Percentiles rank a stretch among this genome's conserved stretches.
Conservation (phyloP, 1,139 yeast genomes). For the Yamadazyma buinensis region DNA sequence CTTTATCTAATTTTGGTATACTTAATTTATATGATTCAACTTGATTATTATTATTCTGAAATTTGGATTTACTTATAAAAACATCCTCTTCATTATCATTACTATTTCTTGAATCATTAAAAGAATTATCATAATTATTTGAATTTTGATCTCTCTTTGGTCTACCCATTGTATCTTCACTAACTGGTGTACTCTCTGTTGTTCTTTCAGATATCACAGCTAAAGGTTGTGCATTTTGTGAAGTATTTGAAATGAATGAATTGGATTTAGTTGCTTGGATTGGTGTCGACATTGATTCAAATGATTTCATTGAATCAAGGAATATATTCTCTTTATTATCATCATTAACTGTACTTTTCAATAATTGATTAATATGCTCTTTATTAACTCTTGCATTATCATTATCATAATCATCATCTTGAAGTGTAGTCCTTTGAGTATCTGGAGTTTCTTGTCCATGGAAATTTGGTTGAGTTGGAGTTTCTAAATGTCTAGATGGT, state of each 20-base stretch:
- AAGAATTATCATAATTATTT: neutral
- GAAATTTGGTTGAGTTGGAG: conserved; percentile 34
- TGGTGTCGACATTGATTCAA: conserved; percentile 34
- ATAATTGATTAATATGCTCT: conserved; percentile 28
- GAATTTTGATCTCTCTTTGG: neutral
- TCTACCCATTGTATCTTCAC: conserved; percentile 4
- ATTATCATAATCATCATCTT: conserved; percentile 34
- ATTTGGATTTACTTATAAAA: neutral
- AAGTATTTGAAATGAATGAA: conserved; percentile 8
- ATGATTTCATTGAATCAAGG: conserved; percentile 23
- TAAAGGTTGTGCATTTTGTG: conserved; percentile 25
- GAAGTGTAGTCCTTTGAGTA: conserved; percentile 45
- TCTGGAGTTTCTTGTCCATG: conserved; percentile 40
- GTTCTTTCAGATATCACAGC: conserved; percentile 39
- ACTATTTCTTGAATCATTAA: neutral
- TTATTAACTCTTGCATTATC: conserved; percentile 28
- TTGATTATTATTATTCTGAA: conserved; percentile 11
- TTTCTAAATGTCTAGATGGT: conserved; percentile 16
- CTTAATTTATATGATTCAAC: conserved; percentile 22
- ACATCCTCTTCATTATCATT: conserved; percentile 1
- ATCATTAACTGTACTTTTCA: conserved; percentile 17
- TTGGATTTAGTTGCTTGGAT: conserved; percentile 15
- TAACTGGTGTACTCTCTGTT: conserved; percentile 28
- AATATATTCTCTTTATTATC: conserved; percentile 45
- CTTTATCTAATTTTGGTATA: conserved; percentile 33